phyloP scores from a whole-genome alignment of 2,329 filamentous ascomycete genomes.

The Botryosphaeria dothidea region DNA sequence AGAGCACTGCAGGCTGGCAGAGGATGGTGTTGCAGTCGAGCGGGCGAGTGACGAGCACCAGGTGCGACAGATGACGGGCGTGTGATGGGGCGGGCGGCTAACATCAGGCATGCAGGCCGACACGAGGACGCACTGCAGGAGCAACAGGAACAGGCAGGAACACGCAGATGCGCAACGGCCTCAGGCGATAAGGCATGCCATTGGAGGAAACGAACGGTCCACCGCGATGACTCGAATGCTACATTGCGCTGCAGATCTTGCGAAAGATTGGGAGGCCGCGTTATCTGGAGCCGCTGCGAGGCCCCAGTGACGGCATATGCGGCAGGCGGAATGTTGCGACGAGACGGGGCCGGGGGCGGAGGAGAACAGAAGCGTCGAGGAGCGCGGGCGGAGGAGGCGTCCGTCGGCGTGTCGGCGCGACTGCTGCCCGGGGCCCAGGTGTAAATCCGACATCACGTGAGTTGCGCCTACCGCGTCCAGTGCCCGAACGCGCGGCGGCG shows the following conservation, averaged over 20 bases:
- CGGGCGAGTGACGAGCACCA: neutral
- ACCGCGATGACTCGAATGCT: neutral
- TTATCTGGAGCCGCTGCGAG: neutral
- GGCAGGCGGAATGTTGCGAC: neutral
- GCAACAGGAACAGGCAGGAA: neutral
- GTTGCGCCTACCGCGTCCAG: too few species aligned
- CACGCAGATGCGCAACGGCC: neutral
- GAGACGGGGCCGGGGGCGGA: neutral
- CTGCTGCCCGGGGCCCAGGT: too few species aligned
- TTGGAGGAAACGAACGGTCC: neutral
- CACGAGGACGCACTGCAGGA: neutral
- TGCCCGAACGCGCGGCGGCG: neutral
- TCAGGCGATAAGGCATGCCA: neutral
- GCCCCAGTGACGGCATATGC: neutral
- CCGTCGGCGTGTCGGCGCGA: too few species aligned
- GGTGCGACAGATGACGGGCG: neutral
- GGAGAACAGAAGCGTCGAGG: neutral
- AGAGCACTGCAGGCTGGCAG: neutral
- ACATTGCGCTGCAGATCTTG: slow-evolving; percentile 5
- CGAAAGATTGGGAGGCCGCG: neutral
- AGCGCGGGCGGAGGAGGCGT: neutral
- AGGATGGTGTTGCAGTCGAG: slow-evolving; percentile 9
- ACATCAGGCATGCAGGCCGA: neutral
- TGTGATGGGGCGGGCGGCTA: neutral
- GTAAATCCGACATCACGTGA: neutral